Conservation (phyloP, 768 basidiomycete species). For the Podaxis rugospora region DNA sequence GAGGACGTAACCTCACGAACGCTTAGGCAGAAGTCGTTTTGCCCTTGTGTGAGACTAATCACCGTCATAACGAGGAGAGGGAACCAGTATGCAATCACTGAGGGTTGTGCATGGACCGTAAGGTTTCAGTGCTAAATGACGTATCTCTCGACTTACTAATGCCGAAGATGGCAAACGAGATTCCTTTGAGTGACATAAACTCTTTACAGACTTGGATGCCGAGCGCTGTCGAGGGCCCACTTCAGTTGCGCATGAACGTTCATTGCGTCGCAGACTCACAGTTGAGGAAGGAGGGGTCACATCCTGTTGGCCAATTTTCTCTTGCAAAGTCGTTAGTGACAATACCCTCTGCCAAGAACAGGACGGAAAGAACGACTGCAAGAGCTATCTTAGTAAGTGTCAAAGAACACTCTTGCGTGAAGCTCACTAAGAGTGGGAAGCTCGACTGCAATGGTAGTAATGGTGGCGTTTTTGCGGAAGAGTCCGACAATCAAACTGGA, state of each 20-base stretch:
- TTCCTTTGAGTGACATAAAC: not conserved
- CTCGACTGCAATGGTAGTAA: slow-evolving; percentile 1
- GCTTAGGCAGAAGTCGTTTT: not conserved
- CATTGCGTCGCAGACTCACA: not conserved
- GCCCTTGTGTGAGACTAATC: slow-evolving; percentile 1
- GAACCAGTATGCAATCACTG: not conserved
- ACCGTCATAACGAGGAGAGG: not conserved
- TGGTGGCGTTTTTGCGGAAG: not conserved
- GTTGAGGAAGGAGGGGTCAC: not conserved
- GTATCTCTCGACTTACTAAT: not conserved
- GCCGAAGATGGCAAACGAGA: not conserved
- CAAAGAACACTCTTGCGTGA: too few relatives aligned
- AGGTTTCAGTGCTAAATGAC: not conserved
- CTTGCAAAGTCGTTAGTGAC: not conserved
- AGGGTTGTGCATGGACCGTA: not conserved
- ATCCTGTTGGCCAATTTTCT: not conserved
- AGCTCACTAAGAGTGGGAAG: not conserved
- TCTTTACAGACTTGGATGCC: not conserved
- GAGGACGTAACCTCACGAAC: not conserved
- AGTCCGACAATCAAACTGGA: not conserved
- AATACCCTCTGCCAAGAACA: not conserved
- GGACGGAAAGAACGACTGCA: not conserved
- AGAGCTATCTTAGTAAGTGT: not conserved
- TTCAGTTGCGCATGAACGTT: not conserved
- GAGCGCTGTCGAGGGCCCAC: not conserved